Conservation (phyloP, 176 grass and related monocot species). For the Rhynchospora breviuscula region DNA sequence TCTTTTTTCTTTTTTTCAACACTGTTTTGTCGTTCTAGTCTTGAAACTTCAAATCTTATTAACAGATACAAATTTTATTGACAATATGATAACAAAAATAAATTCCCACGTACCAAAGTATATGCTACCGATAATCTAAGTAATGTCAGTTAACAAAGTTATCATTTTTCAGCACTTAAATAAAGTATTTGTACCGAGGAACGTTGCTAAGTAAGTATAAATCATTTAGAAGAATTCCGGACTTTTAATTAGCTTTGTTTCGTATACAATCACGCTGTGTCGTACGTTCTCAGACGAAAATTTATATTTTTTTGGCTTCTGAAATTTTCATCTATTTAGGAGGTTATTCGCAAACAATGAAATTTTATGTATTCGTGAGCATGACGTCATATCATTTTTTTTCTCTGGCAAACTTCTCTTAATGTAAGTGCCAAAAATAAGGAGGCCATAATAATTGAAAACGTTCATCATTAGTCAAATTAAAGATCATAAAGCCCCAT, state of each 20-base stretch:
- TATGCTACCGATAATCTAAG: no score
- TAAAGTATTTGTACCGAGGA: not conserved
- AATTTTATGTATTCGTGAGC: not conserved
- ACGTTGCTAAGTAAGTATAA: not conserved
- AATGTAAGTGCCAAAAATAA: not conserved
- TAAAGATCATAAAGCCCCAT: slow-evolving; percentile 7
- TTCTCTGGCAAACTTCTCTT: not conserved
- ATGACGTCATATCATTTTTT: not conserved
- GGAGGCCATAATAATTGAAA: not conserved
- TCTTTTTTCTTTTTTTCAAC: no score
- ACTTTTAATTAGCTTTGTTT: no score
- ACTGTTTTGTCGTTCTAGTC: no score
- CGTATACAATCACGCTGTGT: not conserved
- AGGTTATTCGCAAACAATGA: not conserved
- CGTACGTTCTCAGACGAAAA: not conserved
- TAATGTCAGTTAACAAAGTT: no score
- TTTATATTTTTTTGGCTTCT: not conserved
- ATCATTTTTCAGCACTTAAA: no score
- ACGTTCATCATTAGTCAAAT: not conserved
- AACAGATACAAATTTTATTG: no score
- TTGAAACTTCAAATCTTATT: no score
- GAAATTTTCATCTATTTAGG: not conserved
- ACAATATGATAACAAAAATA: no score
- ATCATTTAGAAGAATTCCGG: no score
- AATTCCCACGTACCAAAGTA: no score